phyloP scores from a whole-genome alignment of 257 asterid genomes.

The Nicotiana sylvestris region DNA sequence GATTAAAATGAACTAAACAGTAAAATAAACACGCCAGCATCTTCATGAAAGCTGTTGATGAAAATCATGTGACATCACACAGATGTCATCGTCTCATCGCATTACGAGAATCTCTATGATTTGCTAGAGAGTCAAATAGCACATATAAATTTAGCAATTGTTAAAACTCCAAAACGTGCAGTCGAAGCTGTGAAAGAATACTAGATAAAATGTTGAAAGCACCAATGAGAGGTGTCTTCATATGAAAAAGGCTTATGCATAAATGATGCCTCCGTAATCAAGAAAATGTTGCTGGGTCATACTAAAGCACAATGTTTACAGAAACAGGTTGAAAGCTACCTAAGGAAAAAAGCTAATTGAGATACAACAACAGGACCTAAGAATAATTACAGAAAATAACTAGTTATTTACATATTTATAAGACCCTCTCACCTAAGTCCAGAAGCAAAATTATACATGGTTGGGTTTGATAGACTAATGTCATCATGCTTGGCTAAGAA shows the following conservation, averaged over 20 bases:
- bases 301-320: neutral
- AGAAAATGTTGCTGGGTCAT: constrained; percentile 9
- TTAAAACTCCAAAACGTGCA: neutral
- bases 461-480: neutral
- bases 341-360: neutral
- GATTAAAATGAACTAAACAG: neutral
- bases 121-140: neutral
- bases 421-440: constrained; percentile 8
- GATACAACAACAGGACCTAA: constrained; percentile 17
- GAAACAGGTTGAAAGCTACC: constrained; percentile 9
- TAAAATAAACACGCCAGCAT: neutral
- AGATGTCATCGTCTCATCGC: neutral
- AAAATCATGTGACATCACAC: neutral
- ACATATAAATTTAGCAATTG: neutral
- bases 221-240: neutral
- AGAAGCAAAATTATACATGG: constrained; percentile 11
- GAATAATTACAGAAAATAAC: neutral
- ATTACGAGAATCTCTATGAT: neutral
- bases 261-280: neutral
- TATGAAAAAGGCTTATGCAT: neutral
- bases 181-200: neutral
- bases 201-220: neutral
- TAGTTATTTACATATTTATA: constrained; percentile 22
- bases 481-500: neutral
- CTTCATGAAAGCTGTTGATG: neutral